A percentile compares a stretch with the other conserved stretches of the same genome.
These are phyloP conservation scores for Tolypocladium ovalisporum DNA, from an alignment of 2,329 filamentous ascomycete genomes.

Conservation along the genomic window DNA sequence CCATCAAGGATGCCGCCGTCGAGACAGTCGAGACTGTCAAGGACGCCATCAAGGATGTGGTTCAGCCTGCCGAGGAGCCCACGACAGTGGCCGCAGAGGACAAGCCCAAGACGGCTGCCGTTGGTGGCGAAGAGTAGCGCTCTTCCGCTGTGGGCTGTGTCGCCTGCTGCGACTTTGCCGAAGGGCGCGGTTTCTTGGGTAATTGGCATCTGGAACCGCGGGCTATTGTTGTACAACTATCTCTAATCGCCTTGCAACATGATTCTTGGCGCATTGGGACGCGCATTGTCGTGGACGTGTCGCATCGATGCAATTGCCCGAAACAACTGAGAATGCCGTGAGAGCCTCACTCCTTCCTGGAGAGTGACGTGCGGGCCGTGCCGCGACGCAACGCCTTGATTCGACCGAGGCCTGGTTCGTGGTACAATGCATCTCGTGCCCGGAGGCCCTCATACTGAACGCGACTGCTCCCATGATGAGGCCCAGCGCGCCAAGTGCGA, in stretches of 20 bases:
- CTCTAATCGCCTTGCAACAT: background rate
- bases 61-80: conserved; percentile 13
- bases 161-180: background rate
- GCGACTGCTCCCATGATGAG: background rate
- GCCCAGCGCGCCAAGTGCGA: background rate
- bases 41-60: conserved; percentile 14
- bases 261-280: background rate
- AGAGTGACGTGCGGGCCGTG: background rate
- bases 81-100: conserved; percentile 9
- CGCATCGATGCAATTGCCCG: background rate
- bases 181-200: background rate
- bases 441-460: background rate
- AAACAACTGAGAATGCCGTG: background rate
- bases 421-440: background rate
- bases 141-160: background rate
- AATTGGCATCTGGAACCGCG: background rate
- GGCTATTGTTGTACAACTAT: background rate
- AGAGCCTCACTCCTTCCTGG: background rate
- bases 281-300: background rate
- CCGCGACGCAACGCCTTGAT: background rate
- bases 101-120: conserved; percentile 17
- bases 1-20: conserved; percentile 11
- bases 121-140: conserved; percentile 16
- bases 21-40: conserved; percentile 6
- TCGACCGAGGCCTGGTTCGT: background rate